Base-by-base conservation (phyloP, 2,329 filamentous ascomycete species). In the Ceratocystis harringtonii region DNA sequence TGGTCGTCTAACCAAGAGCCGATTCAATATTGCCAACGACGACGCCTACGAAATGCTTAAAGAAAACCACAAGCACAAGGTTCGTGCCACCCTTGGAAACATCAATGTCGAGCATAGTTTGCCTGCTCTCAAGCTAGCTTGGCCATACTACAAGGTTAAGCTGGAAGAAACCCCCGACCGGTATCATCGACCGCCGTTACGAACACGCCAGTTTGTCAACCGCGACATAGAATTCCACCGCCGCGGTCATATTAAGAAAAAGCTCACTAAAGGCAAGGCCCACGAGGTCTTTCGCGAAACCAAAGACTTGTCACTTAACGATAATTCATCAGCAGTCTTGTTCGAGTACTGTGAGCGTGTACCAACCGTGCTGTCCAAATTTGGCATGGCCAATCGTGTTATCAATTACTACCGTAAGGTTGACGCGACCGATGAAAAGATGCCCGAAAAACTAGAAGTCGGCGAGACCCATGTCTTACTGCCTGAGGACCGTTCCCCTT, bases 401-500 rank as follows among this genome's bases (percentile, higher is more conserved):
- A 90, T 97, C 78, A 97, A 99, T 75, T 99, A 97, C 75, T 96
- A 96, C 73, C 88, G 92, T 67, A 90, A 90, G 71, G 88, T 90
- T 72, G 83, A 83, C 50, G 79, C 81, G 52, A 82, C 81, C 43
- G 89, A 95, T 58, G 89, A 94, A 68, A 83, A 85, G 61, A 81
- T 84, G 63, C 82, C 89, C 1, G 88, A 90, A 0, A 95, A 91
- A 77, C 79, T 81, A 58, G 90, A 95, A 3, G 82, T 99, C 68
- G 94, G 94, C 67, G 94, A 99, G 76, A 89, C 89, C 1, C 87
- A 88, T 61, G 86, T 96, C 15, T 80, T 99, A 43, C 81, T 96
- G 41, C 90, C 91, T 1, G 92, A 99, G 73, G 94, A 99, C 75
- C 90, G 92, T 72, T 97, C 92, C 58, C 94, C 94, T 0, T 99